Base-by-base conservation (phyloP, 1,139 yeast genomes). In the Arxiozyma telluris region DNA sequence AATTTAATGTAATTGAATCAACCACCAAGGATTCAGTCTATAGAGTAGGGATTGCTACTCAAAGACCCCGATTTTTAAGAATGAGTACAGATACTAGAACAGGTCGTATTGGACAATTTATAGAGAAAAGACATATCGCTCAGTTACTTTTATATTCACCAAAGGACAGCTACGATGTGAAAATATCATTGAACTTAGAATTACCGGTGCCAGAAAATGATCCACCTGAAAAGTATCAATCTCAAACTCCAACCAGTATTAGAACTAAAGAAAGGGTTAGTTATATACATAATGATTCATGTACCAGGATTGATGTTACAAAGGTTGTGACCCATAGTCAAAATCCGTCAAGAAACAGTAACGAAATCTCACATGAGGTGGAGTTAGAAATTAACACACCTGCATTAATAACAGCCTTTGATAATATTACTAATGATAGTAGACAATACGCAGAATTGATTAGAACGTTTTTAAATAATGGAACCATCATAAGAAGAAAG, bases 121-220 rank as follows among this genome's bases (percentile, higher is more conserved):
- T 90, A 52, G 82, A 83, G 58, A 90, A 90, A 66, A 80, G 80
- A 59, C 76, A 93, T 54, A 72, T 89, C 11, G 80, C 87, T 3
- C 90, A 87, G 65, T 70, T 90, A 56, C 79, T 81, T 64, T 75
- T 90, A 41, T 83, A 80, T 64, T 80, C 86, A 54, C 96, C 96
- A 1, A 84, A 87, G 57, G 81, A 87, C 30, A 76, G 83, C 71
- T 83, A 83, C 65, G 97, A 90, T 67, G 75, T 85, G 59, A 76
- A 96, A 62, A 73, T 90, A 44, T 83, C 95, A 12, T 72, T 90
- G 58, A 82, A 90, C 43, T 71, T 86, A 41, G 97, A 90, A 80
- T 69, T 82, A 58, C 96, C 95, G 5, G 69, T 68, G 12, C 65
- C 71, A 1, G 78, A 81, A 43, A 75, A 79, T 59, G 83, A 81